phyloP scores from a whole-genome alignment of 441 rosid genomes.

The Caryocar brasiliense region DNA sequence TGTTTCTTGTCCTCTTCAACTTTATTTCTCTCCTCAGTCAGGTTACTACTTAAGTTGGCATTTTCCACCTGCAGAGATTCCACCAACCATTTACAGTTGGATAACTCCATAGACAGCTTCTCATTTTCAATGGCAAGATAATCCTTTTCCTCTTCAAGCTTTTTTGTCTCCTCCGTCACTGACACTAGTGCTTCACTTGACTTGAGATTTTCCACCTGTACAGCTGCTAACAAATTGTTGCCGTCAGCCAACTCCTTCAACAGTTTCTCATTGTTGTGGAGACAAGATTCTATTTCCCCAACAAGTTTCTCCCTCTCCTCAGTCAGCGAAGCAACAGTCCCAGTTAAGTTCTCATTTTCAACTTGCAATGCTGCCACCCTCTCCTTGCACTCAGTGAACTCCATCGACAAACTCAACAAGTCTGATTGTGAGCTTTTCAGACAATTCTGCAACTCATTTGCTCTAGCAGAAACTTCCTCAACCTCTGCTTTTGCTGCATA shows the following conservation, averaged over 20 bases:
- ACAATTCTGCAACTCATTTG: conserved; percentile 45
- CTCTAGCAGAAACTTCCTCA: conserved; percentile 45
- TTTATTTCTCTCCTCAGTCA: conserved; percentile 24
- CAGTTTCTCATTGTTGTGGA: conserved; percentile 49
- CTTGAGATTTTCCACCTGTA: conserved; percentile 42
- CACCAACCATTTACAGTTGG: conserved; percentile 18
- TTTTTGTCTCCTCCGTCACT: conserved; percentile 33
- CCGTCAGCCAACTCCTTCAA: conserved; percentile 46
- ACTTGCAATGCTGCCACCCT: conserved; percentile 29
- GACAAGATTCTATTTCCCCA: conserved; percentile 34
- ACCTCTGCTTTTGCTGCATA: conserved; percentile 38
- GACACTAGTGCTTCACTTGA: conserved; percentile 34
- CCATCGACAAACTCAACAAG: conserved; percentile 28
- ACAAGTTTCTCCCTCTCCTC: conserved; percentile 41
- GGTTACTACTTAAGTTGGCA: conserved; percentile 19
- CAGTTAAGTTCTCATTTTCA: conserved; percentile 50
- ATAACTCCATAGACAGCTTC: conserved; percentile 18
- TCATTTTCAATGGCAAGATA: conserved; percentile 32
- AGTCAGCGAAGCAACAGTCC: conserved; percentile 31
- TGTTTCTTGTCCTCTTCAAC: conserved; percentile 21
- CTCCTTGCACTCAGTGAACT: conserved; percentile 41
- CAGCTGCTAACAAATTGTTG: conserved; percentile 42
- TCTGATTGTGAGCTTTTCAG: conserved; percentile 49
- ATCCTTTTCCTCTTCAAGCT: conserved; percentile 53
- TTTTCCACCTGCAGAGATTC: conserved; percentile 27